Base-by-base conservation (phyloP, 2,329 filamentous ascomycete species). In the Lachnellula suecica region DNA sequence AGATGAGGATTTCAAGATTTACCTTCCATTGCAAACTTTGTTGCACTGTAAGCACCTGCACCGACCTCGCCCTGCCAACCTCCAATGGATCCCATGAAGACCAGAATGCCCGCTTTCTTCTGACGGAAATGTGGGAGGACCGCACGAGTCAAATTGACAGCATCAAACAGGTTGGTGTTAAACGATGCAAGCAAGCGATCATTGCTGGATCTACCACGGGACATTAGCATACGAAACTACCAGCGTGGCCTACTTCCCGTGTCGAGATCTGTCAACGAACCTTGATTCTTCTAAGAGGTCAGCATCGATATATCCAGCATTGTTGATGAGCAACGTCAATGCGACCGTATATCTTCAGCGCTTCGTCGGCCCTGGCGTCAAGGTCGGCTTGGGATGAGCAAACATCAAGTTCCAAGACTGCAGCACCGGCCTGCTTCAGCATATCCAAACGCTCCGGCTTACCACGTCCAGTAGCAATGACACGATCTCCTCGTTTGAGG, bases 151-250 rank as follows among this genome's bases (percentile, higher is more conserved):
- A 79, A 71, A 51, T 76, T 79, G 47, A 79, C 63, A 7, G 70
- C 64, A 2, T 79, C 79, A 55, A 82, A 77, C 25, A 83, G 75
- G 51, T 83, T 83, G 27, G 77, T 79, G 60, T 77, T 71, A 63
- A 79, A 80, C 34, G 55, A 50, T 7, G 25, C n/a, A 2, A 51
- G 23, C 22, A n/a, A 31, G 20, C 54, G 49, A 38, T 57, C 49
- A 4, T 49, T 34, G 17, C 57, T 60, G 22, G n/a, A n/a, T n/a
- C n/a, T 17, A 37, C 49, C 27, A 53, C 23, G 9, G 10, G 19
- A 10, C n/a, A n/a, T n/a, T n/a, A n/a, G n/a, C n/a, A 5, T 20
- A 4, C 5, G 5, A 20, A 13, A 8, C 13, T 19, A 11, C 20
- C 13, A 44, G 17, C 3, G 6, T 13, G 27, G n/a, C 27, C 8